Base-by-base conservation (phyloP, 2,329 filamentous ascomycete genomes). In the Phyllosticta citrichinensis region DNA sequence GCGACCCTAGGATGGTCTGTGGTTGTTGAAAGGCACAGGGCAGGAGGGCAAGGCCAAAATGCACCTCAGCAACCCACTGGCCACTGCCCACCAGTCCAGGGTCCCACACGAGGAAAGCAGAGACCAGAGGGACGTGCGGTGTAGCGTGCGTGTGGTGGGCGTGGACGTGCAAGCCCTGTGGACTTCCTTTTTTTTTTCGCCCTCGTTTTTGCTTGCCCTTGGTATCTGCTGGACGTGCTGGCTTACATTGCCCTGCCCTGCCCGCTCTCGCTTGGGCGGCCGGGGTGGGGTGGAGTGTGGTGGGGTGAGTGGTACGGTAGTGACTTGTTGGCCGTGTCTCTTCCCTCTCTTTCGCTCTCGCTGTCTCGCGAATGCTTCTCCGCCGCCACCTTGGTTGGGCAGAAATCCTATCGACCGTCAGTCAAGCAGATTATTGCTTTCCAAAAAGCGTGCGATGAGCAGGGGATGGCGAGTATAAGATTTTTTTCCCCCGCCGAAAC, bases 391-490 rank as follows among this genome's bases (percentile, higher is more conserved):
- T 47, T 8, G 22, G 40, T 47, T 47, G 40, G 40, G 40, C 33
- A 40, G 33, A 47, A 12, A n/a, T n/a, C 4, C 17, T 12, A 14
- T 5, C 35, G 12, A 30, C 27, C 9, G 27, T 30, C 27, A 30
- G 27, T 30, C 27, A 30, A 14, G 57, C 57, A 30, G 51, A 59
- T 59, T 52, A 30, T 51, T 59, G 22, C 55, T 54, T 54, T 51
- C 50, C n/a, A n/a, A 59, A 54, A 59, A 54, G 51, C 57, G 57
- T 52, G 57, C 55, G 51, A 53, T 10, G 51, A 50, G 20, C 33
- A 52, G 57, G 33, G 52, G 30, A 50, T 47, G 27, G 27, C 27
- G 9, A 30, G 27, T 55, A 19, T 3, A 24, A n/a, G 47, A 33
- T 50, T 47, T 40, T 24, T 47, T 47, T 47, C n/a, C 40, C 40